phyloP scores from a whole-genome alignment of 768 basidiomycete species.

The Panus rudis region DNA sequence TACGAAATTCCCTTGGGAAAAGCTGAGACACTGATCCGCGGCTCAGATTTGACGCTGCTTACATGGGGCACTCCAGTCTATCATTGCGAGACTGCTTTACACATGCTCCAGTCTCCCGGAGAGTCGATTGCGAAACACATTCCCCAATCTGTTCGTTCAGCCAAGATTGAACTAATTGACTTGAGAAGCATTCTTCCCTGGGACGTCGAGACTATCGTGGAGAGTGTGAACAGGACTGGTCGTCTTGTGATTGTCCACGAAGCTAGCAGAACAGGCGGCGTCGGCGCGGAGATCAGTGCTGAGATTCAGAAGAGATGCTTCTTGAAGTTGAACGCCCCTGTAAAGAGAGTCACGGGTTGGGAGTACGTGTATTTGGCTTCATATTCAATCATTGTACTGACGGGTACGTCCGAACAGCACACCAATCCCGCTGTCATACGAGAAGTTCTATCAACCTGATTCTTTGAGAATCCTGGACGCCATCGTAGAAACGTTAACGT shows the following conservation, averaged over 20 bases:
- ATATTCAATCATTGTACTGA: constrained; percentile 1
- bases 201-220: constrained; percentile 74
- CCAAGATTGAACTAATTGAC: constrained; percentile 85
- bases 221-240: constrained; percentile 82
- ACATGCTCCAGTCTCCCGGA: constrained; percentile 64
- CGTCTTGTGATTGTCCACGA: constrained; percentile 88
- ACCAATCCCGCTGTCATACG: constrained; percentile 79
- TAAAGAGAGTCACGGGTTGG: constrained; percentile 85
- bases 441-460: constrained; percentile 92
- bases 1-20: constrained; percentile 76
- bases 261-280: constrained; percentile 80
- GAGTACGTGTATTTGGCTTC: constrained; percentile 56
- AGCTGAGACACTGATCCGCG: constrained; percentile 69
- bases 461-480: constrained; percentile 77
- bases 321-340: constrained; percentile 80
- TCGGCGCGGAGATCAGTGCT: constrained; percentile 88
- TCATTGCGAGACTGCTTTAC: constrained; percentile 79
- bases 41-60: constrained; percentile 81
- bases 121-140: constrained; percentile 54
- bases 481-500: constrained; percentile 74
- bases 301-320: constrained; percentile 88
- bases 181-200: constrained; percentile 84
- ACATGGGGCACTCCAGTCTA: constrained; percentile 94
- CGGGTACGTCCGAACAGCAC: constrained; percentile 37
- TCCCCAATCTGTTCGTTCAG: constrained; percentile 55